Percentiles rank a stretch among this genome's conserved stretches.
Evolutionary conservation across 306 rosid genomes (phyloP).

Genomic region (Vigna radiata): DNA sequence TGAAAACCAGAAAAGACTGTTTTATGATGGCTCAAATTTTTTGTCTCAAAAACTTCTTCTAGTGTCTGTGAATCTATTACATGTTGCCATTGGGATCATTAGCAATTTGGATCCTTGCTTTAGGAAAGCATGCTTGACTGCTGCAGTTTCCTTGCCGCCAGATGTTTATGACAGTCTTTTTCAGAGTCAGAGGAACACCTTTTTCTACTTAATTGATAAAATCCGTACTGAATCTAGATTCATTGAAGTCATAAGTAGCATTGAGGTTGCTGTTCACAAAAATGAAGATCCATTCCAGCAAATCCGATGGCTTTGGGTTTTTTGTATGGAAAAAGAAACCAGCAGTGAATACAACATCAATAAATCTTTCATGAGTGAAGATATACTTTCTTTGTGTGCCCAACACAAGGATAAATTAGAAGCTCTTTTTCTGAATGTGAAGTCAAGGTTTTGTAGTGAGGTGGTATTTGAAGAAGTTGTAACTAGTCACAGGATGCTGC

Average conservation of each 20-base stretch:
- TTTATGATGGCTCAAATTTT: slow-evolving; percentile 39
- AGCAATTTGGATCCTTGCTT: slow-evolving; percentile 62
- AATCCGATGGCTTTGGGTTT: slow-evolving; percentile 67
- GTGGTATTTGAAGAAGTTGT: slow-evolving; percentile 63
- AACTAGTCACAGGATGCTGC: slow-evolving; percentile 59
- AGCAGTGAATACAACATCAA: slow-evolving; percentile 40
- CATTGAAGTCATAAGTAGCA: slow-evolving; percentile 55
- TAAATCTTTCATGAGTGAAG: slow-evolving; percentile 48
- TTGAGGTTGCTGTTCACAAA: slow-evolving; percentile 64
- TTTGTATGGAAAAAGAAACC: slow-evolving; percentile 47
- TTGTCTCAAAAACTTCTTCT: slow-evolving; percentile 49
- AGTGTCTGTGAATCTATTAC: slow-evolving; percentile 60
- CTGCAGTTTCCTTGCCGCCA: slow-evolving; percentile 51
- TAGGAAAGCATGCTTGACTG: slow-evolving; percentile 84
- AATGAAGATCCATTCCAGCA: slow-evolving; percentile 71
- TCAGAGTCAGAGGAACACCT: slow-evolving; percentile 54
- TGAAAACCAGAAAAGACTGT: slow-evolving; percentile 46
- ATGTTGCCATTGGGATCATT: slow-evolving; percentile 66
- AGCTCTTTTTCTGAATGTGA: slow-evolving; percentile 60
- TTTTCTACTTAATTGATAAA: slow-evolving; percentile 60
- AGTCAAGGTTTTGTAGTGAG: slow-evolving; percentile 70
- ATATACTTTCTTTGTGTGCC: slow-evolving; percentile 46
- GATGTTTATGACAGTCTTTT: slow-evolving; percentile 51
- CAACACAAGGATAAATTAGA: slow-evolving; percentile 57
- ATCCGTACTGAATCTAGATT: slow-evolving; percentile 56